phyloP scores from a whole-genome alignment of 768 basidiomycete species.

The Gymnopilus junonius region DNA sequence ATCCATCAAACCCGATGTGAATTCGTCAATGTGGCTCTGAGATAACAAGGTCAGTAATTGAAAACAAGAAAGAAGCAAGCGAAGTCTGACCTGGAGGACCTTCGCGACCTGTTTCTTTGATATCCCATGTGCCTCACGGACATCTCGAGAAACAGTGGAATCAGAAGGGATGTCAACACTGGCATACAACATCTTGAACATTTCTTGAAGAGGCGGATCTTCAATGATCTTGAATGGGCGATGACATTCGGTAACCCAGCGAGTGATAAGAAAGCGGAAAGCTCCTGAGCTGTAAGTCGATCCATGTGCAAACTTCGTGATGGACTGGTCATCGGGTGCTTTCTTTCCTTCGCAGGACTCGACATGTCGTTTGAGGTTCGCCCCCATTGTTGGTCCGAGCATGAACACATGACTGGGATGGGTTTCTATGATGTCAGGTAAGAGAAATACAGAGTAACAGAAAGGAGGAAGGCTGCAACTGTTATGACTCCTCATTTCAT shows the following conservation, averaged over 20 bases:
- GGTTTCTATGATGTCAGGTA: neutral
- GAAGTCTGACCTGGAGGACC: neutral
- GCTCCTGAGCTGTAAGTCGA: neutral
- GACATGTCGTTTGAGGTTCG: neutral
- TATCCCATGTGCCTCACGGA: neutral
- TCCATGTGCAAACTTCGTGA: neutral
- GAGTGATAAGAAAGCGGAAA: neutral
- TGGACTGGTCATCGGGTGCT: neutral
- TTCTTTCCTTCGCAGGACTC: neutral
- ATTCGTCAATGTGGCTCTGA: slow-evolving; percentile 21
- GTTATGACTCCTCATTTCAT: no score
- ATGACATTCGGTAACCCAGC: neutral
- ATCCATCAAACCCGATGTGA: slow-evolving; percentile 29
- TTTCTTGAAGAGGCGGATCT: neutral
- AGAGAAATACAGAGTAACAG: neutral
- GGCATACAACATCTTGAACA: neutral
- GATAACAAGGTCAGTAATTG: neutral
- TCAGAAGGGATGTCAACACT: neutral
- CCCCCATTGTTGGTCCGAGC: neutral
- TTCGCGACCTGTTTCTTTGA: neutral
- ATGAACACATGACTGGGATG: neutral
- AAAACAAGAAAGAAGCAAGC: no score
- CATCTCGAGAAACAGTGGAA: neutral
- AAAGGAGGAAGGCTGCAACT: no score
- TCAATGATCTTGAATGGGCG: neutral